phyloP scores from a whole-genome alignment of 257 asterid genomes.

The Lantana camara region DNA sequence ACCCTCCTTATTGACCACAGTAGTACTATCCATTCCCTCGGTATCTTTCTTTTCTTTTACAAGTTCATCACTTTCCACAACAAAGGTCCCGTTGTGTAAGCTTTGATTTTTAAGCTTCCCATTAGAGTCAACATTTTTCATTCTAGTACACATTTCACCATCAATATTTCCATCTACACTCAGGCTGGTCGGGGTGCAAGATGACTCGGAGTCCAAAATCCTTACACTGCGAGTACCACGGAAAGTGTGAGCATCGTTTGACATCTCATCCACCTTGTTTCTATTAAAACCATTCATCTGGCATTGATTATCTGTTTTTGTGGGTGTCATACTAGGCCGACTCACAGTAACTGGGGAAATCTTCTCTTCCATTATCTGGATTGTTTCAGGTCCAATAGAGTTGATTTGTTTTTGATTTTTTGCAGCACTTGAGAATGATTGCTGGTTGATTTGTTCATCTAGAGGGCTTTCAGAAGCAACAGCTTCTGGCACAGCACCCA shows the following conservation, averaged over 20 bases:
- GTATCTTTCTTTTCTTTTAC: slow-evolving; percentile 45
- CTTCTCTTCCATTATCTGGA: slow-evolving; percentile 34
- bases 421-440: slow-evolving; percentile 35
- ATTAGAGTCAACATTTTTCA: slow-evolving; percentile 40
- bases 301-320: slow-evolving; percentile 46
- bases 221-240: slow-evolving; percentile 36
- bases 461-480: slow-evolving; percentile 39
- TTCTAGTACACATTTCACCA: slow-evolving; percentile 39
- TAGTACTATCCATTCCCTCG: slow-evolving; percentile 39
- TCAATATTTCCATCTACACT: slow-evolving; percentile 48
- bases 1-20: slow-evolving; percentile 36
- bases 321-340: slow-evolving; percentile 37
- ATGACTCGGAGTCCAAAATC: slow-evolving; percentile 63
- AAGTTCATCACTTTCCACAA: slow-evolving; percentile 37
- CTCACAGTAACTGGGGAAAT: slow-evolving; percentile 38
- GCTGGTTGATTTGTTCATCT: slow-evolving; percentile 45
- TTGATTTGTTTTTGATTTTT: slow-evolving; percentile 38
- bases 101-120: slow-evolving; percentile 36
- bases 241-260: slow-evolving; percentile 38
- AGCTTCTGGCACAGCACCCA: slow-evolving; percentile 38
- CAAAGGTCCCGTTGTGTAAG: slow-evolving; percentile 33
- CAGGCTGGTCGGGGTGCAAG: slow-evolving; percentile 48
- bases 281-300: slow-evolving; percentile 50
- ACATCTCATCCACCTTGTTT: slow-evolving; percentile 35
- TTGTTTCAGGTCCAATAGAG: slow-evolving; percentile 36